Evolutionary conservation across 2,329 filamentous ascomycete species (phyloP).

Genomic region (Penicillium sp.): DNA sequence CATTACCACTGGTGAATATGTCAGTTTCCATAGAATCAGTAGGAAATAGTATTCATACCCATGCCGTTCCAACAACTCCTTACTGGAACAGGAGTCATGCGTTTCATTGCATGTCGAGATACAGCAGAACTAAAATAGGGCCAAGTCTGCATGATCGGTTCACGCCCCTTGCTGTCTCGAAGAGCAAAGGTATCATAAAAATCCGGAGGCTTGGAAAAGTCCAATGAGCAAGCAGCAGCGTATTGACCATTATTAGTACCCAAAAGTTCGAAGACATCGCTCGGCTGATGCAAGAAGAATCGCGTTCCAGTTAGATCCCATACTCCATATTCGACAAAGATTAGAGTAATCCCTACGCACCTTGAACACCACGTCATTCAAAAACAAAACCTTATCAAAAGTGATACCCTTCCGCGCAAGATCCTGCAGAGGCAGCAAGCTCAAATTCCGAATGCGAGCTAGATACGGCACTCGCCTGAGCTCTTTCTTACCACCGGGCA

Average conservation of each 20-base stretch:
- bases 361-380: slow-evolving; percentile 51
- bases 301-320: neutral
- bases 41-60: slow-evolving; percentile 32
- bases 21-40: slow-evolving; percentile 7
- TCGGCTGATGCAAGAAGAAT: slow-evolving; percentile 35
- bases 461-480: slow-evolving; percentile 68
- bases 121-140: slow-evolving; percentile 57
- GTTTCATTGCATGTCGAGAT: slow-evolving; percentile 57
- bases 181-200: slow-evolving; percentile 75
- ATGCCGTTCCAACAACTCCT: slow-evolving; percentile 70
- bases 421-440: slow-evolving; percentile 59
- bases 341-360: slow-evolving; percentile 22
- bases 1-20: slow-evolving; percentile 25
- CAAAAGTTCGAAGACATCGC: slow-evolving; percentile 57
- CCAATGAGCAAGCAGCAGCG: slow-evolving; percentile 67
- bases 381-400: slow-evolving; percentile 60
- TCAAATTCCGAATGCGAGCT: slow-evolving; percentile 62
- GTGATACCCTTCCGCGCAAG: slow-evolving; percentile 51
- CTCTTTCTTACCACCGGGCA: slow-evolving; percentile 54
- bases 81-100: slow-evolving; percentile 57
- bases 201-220: slow-evolving; percentile 65
- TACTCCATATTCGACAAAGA: neutral
- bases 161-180: slow-evolving; percentile 64
- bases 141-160: slow-evolving; percentile 63
- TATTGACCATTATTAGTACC: slow-evolving; percentile 60